Conservation (phyloP, 371 early-diverging fungal genomes). For the Mucor mucedo region DNA sequence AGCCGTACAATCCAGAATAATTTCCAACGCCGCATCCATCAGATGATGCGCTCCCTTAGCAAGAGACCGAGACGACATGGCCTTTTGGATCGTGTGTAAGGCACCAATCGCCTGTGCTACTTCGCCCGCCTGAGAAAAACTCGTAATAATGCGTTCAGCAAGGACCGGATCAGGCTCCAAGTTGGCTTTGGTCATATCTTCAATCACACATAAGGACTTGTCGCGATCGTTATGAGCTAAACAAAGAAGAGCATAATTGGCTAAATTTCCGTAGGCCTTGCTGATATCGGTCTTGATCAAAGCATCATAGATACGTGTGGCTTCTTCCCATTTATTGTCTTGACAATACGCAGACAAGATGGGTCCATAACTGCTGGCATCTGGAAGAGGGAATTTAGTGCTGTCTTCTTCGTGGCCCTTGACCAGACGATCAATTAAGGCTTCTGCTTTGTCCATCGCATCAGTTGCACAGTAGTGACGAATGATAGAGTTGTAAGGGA, state of each 20-base stretch:
- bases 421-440: slow-evolving; percentile 34
- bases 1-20: slow-evolving; percentile 5
- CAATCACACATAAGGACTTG: slow-evolving; percentile 33
- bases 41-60: slow-evolving; percentile 31
- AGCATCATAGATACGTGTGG: slow-evolving; percentile 36
- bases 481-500: slow-evolving; percentile 56
- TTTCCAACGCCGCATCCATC: slow-evolving; percentile 18
- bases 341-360: slow-evolving; percentile 54
- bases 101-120: slow-evolving; percentile 34
- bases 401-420: slow-evolving; percentile 7
- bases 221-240: slow-evolving; percentile 26
- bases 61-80: slow-evolving; percentile 34
- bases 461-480: slow-evolving; percentile 46
- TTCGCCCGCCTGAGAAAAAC: slow-evolving; percentile 28
- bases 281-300: slow-evolving; percentile 44
- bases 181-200: slow-evolving; percentile 42
- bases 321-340: slow-evolving; percentile 26
- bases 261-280: slow-evolving; percentile 54
- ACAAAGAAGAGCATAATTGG: slow-evolving; percentile 53
- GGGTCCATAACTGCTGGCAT: slow-evolving; percentile 53
- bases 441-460: slow-evolving; percentile 36
- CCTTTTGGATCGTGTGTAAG: slow-evolving; percentile 26
- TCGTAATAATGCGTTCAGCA: slow-evolving; percentile 34
- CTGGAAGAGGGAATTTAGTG: slow-evolving; percentile 36
- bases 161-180: slow-evolving; percentile 51